Percentiles rank a stretch among this genome's conserved stretches.
phyloP scores from a whole-genome alignment of 2,329 filamentous ascomycete species.

The Macroventuria anomochaeta region DNA sequence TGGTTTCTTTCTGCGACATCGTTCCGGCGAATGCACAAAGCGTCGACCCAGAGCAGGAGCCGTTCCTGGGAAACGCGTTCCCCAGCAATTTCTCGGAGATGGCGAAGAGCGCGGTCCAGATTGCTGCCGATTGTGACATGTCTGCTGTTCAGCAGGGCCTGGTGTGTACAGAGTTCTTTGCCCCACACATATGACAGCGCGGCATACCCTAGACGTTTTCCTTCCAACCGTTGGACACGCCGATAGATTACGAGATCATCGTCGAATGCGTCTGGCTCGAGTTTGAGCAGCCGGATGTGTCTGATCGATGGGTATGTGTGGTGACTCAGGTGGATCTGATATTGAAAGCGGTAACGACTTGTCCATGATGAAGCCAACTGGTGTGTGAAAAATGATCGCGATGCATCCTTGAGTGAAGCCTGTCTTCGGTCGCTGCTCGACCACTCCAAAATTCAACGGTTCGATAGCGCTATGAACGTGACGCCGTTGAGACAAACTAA shows the following conservation, averaged over 20 bases:
- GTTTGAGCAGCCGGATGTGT: conserved; percentile 1
- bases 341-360: neutral
- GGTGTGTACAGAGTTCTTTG: neutral
- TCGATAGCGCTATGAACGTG: no score
- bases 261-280: neutral
- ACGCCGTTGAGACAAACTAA: no score
- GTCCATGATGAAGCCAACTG: neutral
- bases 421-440: no score
- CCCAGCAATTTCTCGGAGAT: neutral
- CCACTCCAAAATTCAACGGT: no score
- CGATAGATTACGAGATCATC: neutral
- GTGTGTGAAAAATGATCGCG: neutral
- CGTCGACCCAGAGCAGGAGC: conserved; percentile 3
- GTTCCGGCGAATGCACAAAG: conserved; percentile 9
- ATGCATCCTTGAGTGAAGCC: neutral
- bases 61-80: neutral
- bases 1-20: conserved; percentile 3
- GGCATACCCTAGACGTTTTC: neutral
- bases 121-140: neutral
- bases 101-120: conserved; percentile 5
- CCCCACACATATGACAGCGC: conserved; percentile 16
- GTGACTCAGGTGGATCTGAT: neutral
- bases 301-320: neutral
- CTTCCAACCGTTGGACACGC: neutral
- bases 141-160: neutral